These are phyloP conservation scores for Cutaneotrichosporon sp. DNA, from an alignment of 1,284 basidiomycete genomes.

Conservation along the genomic window DNA sequence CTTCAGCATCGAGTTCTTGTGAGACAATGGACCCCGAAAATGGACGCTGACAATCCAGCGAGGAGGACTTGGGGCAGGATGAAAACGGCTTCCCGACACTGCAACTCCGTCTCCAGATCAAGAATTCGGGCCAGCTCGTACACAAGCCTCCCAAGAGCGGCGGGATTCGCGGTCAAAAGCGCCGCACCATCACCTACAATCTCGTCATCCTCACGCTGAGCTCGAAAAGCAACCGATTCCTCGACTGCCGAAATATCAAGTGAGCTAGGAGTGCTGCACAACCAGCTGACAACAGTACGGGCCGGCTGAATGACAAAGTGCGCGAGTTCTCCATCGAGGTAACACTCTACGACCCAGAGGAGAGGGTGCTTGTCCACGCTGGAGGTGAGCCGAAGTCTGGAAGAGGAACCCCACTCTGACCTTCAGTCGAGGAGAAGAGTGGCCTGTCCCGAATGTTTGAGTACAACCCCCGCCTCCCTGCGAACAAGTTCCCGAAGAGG, in stretches of 20 bases:
- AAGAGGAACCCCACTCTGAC: background rate
- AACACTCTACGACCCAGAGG: conserved; percentile 16
- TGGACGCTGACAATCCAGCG: background rate
- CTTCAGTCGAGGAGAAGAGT: conserved; percentile 36
- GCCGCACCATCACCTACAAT: conserved; percentile 9
- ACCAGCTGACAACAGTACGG: conserved; percentile 18
- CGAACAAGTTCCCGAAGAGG: conserved; percentile 17
- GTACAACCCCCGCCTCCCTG: conserved; percentile 21
- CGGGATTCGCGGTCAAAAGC: background rate
- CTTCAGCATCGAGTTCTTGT: conserved; percentile 21
- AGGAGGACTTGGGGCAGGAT: background rate
- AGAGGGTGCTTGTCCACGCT: conserved; percentile 21
- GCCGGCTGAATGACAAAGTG: conserved; percentile 11
- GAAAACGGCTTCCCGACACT: conserved; percentile 13
- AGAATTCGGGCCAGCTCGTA: conserved; percentile 1
- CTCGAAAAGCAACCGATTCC: conserved; percentile 16
- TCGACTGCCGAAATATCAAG: conserved; percentile 13
- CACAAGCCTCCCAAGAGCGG: background rate
- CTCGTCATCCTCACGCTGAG: conserved; percentile 18
- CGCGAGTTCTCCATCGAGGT: conserved; percentile 18
- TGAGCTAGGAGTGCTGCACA: background rate
- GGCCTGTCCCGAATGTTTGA: conserved; percentile 27
- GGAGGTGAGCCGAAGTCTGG: conserved; percentile 16
- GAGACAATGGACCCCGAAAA: background rate
- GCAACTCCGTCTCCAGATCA: conserved; percentile 4